phyloP scores from a whole-genome alignment of 1,284 basidiomycete genomes.

The Cutaneotrichosporon dermatis region DNA sequence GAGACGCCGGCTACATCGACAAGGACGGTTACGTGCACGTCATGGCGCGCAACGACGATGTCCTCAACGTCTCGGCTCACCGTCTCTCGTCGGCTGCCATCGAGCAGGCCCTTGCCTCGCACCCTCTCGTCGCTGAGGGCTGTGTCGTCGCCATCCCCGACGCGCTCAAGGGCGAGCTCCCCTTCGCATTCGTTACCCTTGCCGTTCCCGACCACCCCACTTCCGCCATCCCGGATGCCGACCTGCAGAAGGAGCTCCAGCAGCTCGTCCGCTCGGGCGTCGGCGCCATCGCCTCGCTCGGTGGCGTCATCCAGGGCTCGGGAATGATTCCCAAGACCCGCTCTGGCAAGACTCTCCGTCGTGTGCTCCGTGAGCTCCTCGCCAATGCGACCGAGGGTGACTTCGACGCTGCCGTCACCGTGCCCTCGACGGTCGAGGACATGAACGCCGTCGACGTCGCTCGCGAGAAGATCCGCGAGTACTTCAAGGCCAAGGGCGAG shows the following conservation, averaged over 20 bases:
- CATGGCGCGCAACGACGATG: conserved; percentile 82
- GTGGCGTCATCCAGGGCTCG: conserved; percentile 69
- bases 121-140: conserved; percentile 85
- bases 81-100: conserved; percentile 92
- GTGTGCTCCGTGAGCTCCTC: conserved; percentile 58
- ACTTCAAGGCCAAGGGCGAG: conserved; percentile 16
- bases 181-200: conserved; percentile 62
- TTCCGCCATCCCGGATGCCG: conserved; percentile 62
- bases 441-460: conserved; percentile 14
- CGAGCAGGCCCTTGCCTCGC: conserved; percentile 84
- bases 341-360: conserved; percentile 86
- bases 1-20: conserved; percentile 87
- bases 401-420: conserved; percentile 16
- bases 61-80: conserved; percentile 72
- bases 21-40: conserved; percentile 95
- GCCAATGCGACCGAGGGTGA: conserved; percentile 20
- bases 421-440: conserved; percentile 22
- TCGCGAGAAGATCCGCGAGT: conserved; percentile 20
- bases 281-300: conserved; percentile 88
- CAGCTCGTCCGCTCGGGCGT: conserved; percentile 90
- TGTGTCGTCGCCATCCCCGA: conserved; percentile 75
- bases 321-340: conserved; percentile 86
- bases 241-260: conserved; percentile 63
- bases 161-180: conserved; percentile 60
- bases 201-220: conserved; percentile 20